Evolutionary conservation across 2,329 filamentous ascomycete species (phyloP).

Genomic region (Penicillium vulpinum): DNA sequence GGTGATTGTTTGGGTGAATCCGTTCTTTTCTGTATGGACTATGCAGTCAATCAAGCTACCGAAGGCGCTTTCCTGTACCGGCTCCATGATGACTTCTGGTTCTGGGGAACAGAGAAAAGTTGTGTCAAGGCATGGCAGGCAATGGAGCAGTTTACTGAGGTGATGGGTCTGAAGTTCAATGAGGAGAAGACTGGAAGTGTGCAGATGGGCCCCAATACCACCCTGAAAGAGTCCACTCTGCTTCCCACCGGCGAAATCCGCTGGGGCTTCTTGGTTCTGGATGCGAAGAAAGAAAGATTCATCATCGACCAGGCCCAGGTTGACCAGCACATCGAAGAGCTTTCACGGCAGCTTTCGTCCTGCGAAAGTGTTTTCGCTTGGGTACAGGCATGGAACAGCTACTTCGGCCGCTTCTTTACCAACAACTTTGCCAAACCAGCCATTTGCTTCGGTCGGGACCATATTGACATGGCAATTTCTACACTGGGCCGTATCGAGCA

Average conservation of each 20-base stretch:
- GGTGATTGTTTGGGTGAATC: constrained; percentile 62
- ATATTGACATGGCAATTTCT: constrained; percentile 57
- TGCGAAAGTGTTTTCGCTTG: constrained; percentile 59
- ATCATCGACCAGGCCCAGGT: constrained; percentile 61
- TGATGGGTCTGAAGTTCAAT: constrained; percentile 62
- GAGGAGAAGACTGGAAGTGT: constrained; percentile 58
- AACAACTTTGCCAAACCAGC: constrained; percentile 60
- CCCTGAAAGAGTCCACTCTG: constrained; percentile 15
- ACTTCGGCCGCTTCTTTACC: constrained; percentile 57
- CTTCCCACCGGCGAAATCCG: constrained; percentile 57
- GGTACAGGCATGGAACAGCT: constrained; percentile 62
- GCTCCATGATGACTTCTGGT: constrained; percentile 67
- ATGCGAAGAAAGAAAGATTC: constrained; percentile 55
- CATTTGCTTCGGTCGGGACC: constrained; percentile 55
- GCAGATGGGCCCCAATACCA: constrained; percentile 34
- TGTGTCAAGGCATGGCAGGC: constrained; percentile 62
- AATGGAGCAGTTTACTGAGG: constrained; percentile 54
- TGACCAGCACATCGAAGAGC: constrained; percentile 59
- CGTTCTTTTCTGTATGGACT: constrained; percentile 65
- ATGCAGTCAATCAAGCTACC: constrained; percentile 61
- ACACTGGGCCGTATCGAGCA: constrained; percentile 56
- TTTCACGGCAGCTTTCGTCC: constrained; percentile 58
- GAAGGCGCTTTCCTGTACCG: constrained; percentile 59
- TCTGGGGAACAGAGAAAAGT: constrained; percentile 59
- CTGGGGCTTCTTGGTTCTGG: constrained; percentile 62